Evolutionary conservation across 768 basidiomycete species (phyloP), one percentile per base, ranked within the genome.

Genomic region (Mycena galopus): DNA sequence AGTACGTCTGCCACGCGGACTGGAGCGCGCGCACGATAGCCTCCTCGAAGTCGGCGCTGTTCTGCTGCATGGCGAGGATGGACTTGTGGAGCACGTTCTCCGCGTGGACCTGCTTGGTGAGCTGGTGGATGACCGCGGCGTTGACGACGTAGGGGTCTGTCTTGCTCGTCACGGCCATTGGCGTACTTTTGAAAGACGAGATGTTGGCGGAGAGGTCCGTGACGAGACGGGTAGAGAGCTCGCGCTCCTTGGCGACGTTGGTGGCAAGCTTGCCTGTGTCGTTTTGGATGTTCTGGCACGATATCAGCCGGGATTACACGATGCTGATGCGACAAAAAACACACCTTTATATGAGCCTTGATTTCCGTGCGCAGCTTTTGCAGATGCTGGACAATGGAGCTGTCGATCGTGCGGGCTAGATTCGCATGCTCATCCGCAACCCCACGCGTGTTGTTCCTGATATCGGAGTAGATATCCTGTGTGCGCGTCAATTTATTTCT

Each of bases 11-110:
- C 98, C 98, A 99, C 0, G 98, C 96, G 23, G 96, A 96, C 82
- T 99, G 96, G 73, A 99, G 90, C 3, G 96, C 92, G 70, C 95
- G 94, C 29, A 99, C 96, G 77, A 99, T 95, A 63, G 96, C 97
- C 75, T 96, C 94, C 82, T 99, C 98, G 77, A 99, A 99, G 79
- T 97, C 93, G n/a, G 97, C 97, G 19, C 93, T 94, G 80, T 97
- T 97, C 75, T 97, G 96, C 78, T 99, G 97, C 91, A 97, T 98
- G 81, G 99, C 96, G 78, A 99, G 92, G 78, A 98, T 94, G 4
- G 93, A 95, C 81, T 99, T 99, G 83, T 99, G 97, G 17, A 99
- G 91, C 0, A 96, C 91, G 79, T 99, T 99, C 83, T 99, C 98
- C 83, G 97, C 97, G 12, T 99, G 90, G 0, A 94, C 86, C 78